Conservation (phyloP, 2,329 filamentous ascomycete genomes). For the Fusarium sp. region DNA sequence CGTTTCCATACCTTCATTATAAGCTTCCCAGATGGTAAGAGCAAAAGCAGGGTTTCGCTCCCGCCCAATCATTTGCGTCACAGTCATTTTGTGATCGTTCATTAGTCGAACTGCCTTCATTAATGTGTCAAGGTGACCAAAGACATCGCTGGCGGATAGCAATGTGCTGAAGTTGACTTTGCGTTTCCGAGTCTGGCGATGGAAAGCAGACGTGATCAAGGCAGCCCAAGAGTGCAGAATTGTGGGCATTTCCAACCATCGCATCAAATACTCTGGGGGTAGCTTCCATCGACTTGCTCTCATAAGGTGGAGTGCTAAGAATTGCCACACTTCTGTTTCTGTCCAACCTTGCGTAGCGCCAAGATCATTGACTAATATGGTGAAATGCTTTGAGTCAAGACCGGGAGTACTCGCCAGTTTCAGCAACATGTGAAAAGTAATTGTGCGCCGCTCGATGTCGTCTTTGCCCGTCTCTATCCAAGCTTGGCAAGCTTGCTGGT, state of each 20-base stretch:
- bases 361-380: conserved; percentile 1
- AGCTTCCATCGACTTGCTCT: conserved; percentile 8
- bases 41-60: conserved; percentile 14
- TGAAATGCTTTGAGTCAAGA: conserved; percentile 8
- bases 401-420: conserved; percentile 14
- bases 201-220: conserved; percentile 9
- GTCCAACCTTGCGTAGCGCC: conserved; percentile 7
- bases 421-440: conserved; percentile 30
- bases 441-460: conserved; percentile 7
- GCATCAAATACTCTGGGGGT: conserved; percentile 8
- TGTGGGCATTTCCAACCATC: conserved; percentile 10
- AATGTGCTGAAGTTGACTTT: conserved; percentile 15
- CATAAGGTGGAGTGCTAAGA: conserved; percentile 27
- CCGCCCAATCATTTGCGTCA: conserved; percentile 15
- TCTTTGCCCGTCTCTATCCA: conserved; percentile 9
- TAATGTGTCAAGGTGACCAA: conserved; percentile 26
- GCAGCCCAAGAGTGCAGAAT: conserved; percentile 18
- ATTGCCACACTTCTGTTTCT: conserved; percentile 19
- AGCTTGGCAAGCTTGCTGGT: conserved; percentile 11
- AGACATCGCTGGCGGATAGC: conserved; percentile 12
- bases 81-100: not conserved
- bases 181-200: conserved; percentile 11
- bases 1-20: conserved; percentile 10
- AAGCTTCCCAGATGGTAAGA: conserved; percentile 25
- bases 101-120: conserved; percentile 19